Percentiles rank a stretch among this genome's conserved stretches.
These are phyloP conservation scores for Vicia sativa DNA, from an alignment of 306 rosid genomes.

Conservation along the genomic window DNA sequence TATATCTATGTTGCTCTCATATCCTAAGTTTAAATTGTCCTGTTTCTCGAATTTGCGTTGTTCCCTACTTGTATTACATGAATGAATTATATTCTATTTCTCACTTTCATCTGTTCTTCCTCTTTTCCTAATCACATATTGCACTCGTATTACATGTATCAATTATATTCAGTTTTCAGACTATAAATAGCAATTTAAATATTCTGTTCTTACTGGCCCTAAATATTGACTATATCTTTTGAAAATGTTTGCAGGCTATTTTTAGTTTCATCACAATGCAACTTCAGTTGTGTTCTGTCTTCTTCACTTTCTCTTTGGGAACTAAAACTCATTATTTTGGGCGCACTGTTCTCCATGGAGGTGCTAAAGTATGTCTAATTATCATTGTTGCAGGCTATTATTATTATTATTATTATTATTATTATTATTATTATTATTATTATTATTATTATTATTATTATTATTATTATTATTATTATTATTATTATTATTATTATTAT, in stretches of 20 bases:
- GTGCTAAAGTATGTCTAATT: conserved; percentile 75
- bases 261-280: conserved; percentile 96
- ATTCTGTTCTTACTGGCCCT: conserved; percentile 17
- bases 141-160: not conserved
- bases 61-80: not conserved
- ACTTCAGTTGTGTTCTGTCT: conserved; percentile 95
- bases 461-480: not conserved
- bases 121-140: not conserved
- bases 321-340: conserved; percentile 98
- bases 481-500: not conserved
- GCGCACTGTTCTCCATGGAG: conserved; percentile 95
- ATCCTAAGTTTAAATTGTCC: not conserved
- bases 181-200: conserved; percentile 1
- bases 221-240: conserved; percentile 6
- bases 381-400: no score
- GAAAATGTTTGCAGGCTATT: conserved; percentile 72
- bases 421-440: not conserved
- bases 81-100: conserved; percentile 17
- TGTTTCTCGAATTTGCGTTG: not conserved
- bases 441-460: conserved; percentile 17
- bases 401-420: not conserved
- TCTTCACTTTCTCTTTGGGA: conserved; percentile 96
- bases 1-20: not conserved
- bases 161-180: not conserved
- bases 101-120: not conserved